Conservation (phyloP, 106 monocot species). For the Dioscorea zingiberensis region DNA sequence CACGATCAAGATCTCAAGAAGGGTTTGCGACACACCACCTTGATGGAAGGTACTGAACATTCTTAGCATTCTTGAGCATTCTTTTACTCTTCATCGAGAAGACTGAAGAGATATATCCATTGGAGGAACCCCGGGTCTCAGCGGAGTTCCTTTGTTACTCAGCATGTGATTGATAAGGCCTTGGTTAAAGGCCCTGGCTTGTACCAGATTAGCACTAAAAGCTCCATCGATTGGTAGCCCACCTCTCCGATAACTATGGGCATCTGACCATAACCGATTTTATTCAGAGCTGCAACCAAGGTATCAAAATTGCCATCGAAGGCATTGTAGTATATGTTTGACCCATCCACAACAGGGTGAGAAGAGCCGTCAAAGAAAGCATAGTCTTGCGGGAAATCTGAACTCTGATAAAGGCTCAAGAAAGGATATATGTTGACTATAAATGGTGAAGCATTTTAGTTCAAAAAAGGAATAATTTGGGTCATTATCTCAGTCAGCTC, state of each 20-base stretch:
- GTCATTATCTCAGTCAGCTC: slow-evolving; percentile 70
- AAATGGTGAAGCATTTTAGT: slow-evolving; percentile 62
- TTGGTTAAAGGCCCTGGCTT: slow-evolving; percentile 77
- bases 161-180: slow-evolving; percentile 71
- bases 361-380: slow-evolving; percentile 74
- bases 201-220: slow-evolving; percentile 54
- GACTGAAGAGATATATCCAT: slow-evolving; percentile 69
- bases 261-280: slow-evolving; percentile 65
- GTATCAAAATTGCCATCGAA: slow-evolving; percentile 94
- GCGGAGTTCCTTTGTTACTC: slow-evolving; percentile 67
- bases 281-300: slow-evolving; percentile 57
- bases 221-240: slow-evolving; percentile 80
- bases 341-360: slow-evolving; percentile 67
- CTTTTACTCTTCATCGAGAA: slow-evolving; percentile 82
- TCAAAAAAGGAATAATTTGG: slow-evolving; percentile 63
- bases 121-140: slow-evolving; percentile 65
- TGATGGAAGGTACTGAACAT: slow-evolving; percentile 59
- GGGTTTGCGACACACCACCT: slow-evolving; percentile 89
- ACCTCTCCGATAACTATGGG: slow-evolving; percentile 77
- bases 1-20: slow-evolving; percentile 25
- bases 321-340: slow-evolving; percentile 66
- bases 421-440: slow-evolving; percentile 89
- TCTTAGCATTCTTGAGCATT: slow-evolving; percentile 61
- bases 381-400: slow-evolving; percentile 89
- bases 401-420: slow-evolving; percentile 59